Percentiles rank a stretch among this genome's conserved stretches.
These are phyloP conservation scores for Salicornia ramosissima DNA, from an alignment of 148 eudicot genomes.

Conservation along the genomic window DNA sequence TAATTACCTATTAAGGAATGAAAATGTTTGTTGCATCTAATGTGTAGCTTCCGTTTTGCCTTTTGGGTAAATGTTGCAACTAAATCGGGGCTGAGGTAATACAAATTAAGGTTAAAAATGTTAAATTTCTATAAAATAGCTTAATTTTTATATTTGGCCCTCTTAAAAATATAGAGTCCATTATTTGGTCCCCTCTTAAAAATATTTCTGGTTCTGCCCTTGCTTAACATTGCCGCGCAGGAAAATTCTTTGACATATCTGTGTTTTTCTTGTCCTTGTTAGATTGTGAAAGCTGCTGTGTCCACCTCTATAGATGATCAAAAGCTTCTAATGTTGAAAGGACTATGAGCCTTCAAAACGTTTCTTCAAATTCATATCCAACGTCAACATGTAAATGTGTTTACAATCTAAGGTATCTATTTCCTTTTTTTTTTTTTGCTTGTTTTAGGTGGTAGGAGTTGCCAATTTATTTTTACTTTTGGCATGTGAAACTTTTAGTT, in stretches of 20 bases:
- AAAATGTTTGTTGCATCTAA: too few relatives aligned
- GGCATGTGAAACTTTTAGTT: slow-evolving; percentile 21
- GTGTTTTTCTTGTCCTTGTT: slow-evolving; percentile 6
- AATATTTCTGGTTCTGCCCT: too few relatives aligned
- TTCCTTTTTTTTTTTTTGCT: neutral
- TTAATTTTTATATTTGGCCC: too few relatives aligned
- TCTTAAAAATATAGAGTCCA: too few relatives aligned
- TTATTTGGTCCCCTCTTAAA: too few relatives aligned
- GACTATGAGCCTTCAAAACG: slow-evolving; percentile 8
- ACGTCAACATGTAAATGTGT: slow-evolving; percentile 24
- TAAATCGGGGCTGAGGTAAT: too few relatives aligned
- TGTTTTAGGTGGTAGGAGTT: slow-evolving; percentile 11
- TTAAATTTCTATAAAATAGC: too few relatives aligned
- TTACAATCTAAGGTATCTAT: slow-evolving; percentile 16
- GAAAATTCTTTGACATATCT: neutral
- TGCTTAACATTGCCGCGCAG: neutral
- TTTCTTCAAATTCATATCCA: neutral
- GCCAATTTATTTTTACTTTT: slow-evolving; percentile 24
- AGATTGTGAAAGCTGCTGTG: slow-evolving; percentile 26
- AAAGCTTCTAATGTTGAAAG: slow-evolving; percentile 28
- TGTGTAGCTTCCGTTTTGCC: too few relatives aligned
- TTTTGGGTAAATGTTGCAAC: too few relatives aligned
- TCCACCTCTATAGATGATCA: slow-evolving; percentile 13
- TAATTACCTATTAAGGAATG: too few relatives aligned
- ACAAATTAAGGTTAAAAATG: too few relatives aligned